These are phyloP conservation scores for Boletus rubropictus DNA, from an alignment of 768 basidiomycete genomes.

Conservation along the genomic window DNA sequence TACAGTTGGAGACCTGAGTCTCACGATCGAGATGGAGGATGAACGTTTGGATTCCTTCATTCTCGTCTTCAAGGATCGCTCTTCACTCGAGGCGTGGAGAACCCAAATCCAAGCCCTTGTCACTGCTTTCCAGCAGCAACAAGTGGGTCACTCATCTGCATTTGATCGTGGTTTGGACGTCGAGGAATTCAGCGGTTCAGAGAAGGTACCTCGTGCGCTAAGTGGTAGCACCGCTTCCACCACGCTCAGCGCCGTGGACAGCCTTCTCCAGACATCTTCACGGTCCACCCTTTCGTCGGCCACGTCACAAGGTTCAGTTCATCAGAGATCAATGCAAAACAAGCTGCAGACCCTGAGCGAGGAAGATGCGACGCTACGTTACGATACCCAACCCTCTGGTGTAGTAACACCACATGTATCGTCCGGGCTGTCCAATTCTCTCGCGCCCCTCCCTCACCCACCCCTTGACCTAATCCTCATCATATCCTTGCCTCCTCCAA, in stretches of 20 bases:
- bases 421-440: slow-evolving; percentile 71
- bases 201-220: slow-evolving; percentile 73
- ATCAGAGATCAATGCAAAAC: slow-evolving; percentile 30
- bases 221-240: slow-evolving; percentile 66
- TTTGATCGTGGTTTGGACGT: slow-evolving; percentile 44
- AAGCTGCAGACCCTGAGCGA: slow-evolving; percentile 67
- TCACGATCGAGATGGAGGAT: slow-evolving; percentile 98
- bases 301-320: slow-evolving; percentile 60
- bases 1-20: slow-evolving; percentile 78
- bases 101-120: slow-evolving; percentile 77
- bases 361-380: slow-evolving; percentile 59
- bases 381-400: slow-evolving; percentile 44
- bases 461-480: slow-evolving; percentile 91
- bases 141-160: slow-evolving; percentile 25
- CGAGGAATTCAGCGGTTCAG: slow-evolving; percentile 75
- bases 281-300: slow-evolving; percentile 70
- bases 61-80: slow-evolving; percentile 86
- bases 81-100: slow-evolving; percentile 87
- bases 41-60: slow-evolving; percentile 91
- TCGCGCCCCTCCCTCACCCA: slow-evolving; percentile 78
- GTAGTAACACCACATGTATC: slow-evolving; percentile 69
- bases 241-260: slow-evolving; percentile 54
- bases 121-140: slow-evolving; percentile 57
- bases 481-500: slow-evolving; percentile 75
- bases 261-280: slow-evolving; percentile 59